Base-by-base conservation (phyloP, 108 stramenopile genomes). In the Cylindrotheca closterium region DNA sequence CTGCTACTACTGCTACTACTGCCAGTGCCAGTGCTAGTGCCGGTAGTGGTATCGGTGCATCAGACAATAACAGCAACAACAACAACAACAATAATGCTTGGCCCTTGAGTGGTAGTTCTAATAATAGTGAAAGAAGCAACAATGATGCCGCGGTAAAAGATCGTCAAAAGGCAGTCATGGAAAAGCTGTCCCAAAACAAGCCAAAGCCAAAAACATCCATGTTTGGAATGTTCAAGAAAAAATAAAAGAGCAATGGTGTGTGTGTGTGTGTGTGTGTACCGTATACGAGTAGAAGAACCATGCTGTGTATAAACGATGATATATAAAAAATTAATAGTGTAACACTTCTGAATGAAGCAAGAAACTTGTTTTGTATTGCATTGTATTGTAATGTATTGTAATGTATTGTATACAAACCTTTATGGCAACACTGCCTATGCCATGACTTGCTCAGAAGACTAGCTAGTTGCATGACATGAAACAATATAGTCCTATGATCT, bases 111-210 rank as follows among this genome's bases (percentile, higher is more conserved):
- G 22, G 5, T n/a, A n/a, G 12, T 23, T 51, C 51, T 51, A 17
- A 5, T n/a, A 17, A 5, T 28, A 46, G 12, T 23, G 25, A 48
- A 12, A 15, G 25, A 3, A 47, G 17, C 7, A 47, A 27, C 12
- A 45, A 66, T 21, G 30, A 45, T 8, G 19, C 30, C 33, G 17
- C 50, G n/a, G 34, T 70, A 17, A 51, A 70, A 30, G 60, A 70
- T 70, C 68, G 68, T 28, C 68, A 70, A 29, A 18, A 23, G 10
- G 48, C 47, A n/a, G 68, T 70, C 24, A 60, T 70, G 59, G 51
- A 28, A 18, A 70, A 60, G 33, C 30, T 70, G 32, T 28, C 25
- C 32, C 5, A 24, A 4, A 37, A 42, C 37, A 42, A 42, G 37
- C 37, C 37, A 10, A 42, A 42, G 15, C 37, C 37, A 42, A 42